Percentiles rank a stretch among this genome's conserved stretches.
phyloP scores from a whole-genome alignment of 2,329 filamentous ascomycete genomes.

The Colletotrichum sp. region DNA sequence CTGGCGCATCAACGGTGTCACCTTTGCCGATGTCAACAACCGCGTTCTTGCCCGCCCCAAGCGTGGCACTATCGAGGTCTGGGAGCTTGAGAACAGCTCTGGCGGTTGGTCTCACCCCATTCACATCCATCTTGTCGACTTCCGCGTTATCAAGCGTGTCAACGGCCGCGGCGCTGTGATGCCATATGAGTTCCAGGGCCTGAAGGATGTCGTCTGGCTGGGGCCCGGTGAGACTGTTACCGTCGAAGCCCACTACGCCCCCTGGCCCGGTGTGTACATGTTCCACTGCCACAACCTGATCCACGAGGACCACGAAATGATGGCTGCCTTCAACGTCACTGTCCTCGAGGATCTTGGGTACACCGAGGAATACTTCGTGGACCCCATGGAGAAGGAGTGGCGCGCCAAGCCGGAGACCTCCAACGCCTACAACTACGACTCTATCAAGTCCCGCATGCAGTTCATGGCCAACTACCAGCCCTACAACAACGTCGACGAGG shows the following conservation, averaged over 20 bases:
- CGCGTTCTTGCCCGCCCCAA: conserved; percentile 45
- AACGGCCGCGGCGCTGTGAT: conserved; percentile 36
- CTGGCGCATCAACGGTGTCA: conserved; percentile 50
- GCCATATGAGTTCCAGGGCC: conserved; percentile 52
- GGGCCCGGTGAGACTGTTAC: conserved; percentile 49
- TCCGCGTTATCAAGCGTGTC: conserved; percentile 52
- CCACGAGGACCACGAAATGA: conserved; percentile 48
- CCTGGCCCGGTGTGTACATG: conserved; percentile 55
- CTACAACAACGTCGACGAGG: conserved; percentile 35
- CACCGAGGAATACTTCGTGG: conserved; percentile 37
- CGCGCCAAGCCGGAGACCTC: conserved; percentile 31
- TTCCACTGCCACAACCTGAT: conserved; percentile 50
- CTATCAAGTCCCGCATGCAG: conserved; percentile 33
- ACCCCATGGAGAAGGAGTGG: conserved; percentile 42
- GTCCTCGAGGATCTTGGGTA: conserved; percentile 40
- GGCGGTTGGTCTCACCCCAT: conserved; percentile 51
- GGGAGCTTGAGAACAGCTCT: conserved; percentile 46
- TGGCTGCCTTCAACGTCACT: conserved; percentile 48
- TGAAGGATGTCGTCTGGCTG: conserved; percentile 60
- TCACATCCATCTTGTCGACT: conserved; percentile 60
- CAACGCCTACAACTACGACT: conserved; percentile 27
- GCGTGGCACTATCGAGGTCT: conserved; percentile 45
- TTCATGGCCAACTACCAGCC: conserved; percentile 35
- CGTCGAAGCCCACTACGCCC: conserved; percentile 54
- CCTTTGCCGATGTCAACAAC: conserved; percentile 43